Evolutionary conservation across 176 grass and related monocot species (phyloP).

Genomic region (Triticum turgidum): DNA sequence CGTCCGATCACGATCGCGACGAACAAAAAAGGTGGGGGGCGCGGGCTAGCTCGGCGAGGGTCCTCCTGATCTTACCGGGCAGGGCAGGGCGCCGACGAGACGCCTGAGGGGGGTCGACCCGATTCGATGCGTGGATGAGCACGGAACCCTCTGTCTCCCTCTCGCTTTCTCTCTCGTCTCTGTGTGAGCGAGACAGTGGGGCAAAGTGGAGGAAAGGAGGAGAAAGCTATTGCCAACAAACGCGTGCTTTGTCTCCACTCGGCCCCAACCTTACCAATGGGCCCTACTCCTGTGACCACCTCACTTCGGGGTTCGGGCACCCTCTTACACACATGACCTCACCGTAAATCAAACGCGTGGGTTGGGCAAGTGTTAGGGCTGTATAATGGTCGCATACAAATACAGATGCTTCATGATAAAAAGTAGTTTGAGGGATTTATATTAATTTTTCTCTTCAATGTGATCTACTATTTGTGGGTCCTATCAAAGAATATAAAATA

Average conservation of each 20-base stretch:
- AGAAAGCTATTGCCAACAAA: slow-evolving; percentile 14
- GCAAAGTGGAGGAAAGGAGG: neutral
- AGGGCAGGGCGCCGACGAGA: neutral
- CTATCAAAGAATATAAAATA: too few relatives aligned
- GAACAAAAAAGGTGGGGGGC: neutral
- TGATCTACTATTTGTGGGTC: too few relatives aligned
- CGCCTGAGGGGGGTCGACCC: neutral
- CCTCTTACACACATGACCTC: too few relatives aligned
- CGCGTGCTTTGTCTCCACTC: slow-evolving; percentile 36
- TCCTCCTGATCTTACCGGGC: slow-evolving; percentile 33
- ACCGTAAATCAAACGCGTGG: too few relatives aligned
- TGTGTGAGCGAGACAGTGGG: neutral
- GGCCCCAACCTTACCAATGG: slow-evolving; percentile 36
- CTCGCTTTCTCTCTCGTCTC: neutral
- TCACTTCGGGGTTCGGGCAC: neutral
- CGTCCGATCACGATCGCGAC: neutral
- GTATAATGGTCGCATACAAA: too few relatives aligned
- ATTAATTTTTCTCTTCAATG: too few relatives aligned
- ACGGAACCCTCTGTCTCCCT: slow-evolving; percentile 26
- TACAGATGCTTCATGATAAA: too few relatives aligned
- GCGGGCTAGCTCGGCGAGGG: neutral
- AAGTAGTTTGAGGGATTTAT: too few relatives aligned
- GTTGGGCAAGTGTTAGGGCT: too few relatives aligned
- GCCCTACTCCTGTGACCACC: neutral
- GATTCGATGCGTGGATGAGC: slow-evolving; percentile 37